Evolutionary conservation across 2,329 filamentous ascomycete species (phyloP).

Genomic region (Elsinoe fawcettii): DNA sequence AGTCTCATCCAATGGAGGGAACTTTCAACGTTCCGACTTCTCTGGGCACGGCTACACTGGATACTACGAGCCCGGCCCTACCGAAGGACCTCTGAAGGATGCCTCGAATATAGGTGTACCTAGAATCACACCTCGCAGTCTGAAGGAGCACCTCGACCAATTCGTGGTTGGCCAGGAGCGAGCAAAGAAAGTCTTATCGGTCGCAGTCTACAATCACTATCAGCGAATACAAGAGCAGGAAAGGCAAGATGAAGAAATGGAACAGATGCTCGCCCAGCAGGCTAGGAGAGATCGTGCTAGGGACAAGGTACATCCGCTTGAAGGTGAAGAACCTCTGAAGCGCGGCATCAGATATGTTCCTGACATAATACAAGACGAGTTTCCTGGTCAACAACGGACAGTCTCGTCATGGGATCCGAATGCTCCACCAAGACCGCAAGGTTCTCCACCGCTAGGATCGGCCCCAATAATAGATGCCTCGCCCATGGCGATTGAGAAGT

Average conservation of each 20-base stretch:
- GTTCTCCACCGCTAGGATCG: slow-evolving; percentile 26
- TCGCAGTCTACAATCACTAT: slow-evolving; percentile 95
- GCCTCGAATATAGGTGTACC: slow-evolving; percentile 51
- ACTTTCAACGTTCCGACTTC: slow-evolving; percentile 56
- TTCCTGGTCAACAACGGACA: slow-evolving; percentile 52
- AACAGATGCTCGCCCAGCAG: slow-evolving; percentile 63
- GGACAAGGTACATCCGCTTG: slow-evolving; percentile 59
- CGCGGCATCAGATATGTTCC: slow-evolving; percentile 17
- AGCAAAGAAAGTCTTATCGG: slow-evolving; percentile 86
- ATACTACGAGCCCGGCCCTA: slow-evolving; percentile 57
- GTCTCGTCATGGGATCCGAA: slow-evolving; percentile 31
- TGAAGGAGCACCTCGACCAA: slow-evolving; percentile 88
- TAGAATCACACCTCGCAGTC: slow-evolving; percentile 52
- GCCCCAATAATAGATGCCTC: slow-evolving; percentile 46
- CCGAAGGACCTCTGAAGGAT: slow-evolving; percentile 54
- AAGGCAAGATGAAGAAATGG: slow-evolving; percentile 69
- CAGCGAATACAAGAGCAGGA: slow-evolving; percentile 72
- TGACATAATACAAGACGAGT: slow-evolving; percentile 46
- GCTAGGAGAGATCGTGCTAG: slow-evolving; percentile 55
- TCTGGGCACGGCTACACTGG: slow-evolving; percentile 54
- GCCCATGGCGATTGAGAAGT: slow-evolving; percentile 80
- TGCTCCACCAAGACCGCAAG: slow-evolving; percentile 20
- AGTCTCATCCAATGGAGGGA: slow-evolving; percentile 26
- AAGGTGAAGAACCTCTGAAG: slow-evolving; percentile 49
- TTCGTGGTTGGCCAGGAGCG: slow-evolving; percentile 95